Conservation (phyloP, 2,329 filamentous ascomycete genomes). For the Botryotinia convoluta region DNA sequence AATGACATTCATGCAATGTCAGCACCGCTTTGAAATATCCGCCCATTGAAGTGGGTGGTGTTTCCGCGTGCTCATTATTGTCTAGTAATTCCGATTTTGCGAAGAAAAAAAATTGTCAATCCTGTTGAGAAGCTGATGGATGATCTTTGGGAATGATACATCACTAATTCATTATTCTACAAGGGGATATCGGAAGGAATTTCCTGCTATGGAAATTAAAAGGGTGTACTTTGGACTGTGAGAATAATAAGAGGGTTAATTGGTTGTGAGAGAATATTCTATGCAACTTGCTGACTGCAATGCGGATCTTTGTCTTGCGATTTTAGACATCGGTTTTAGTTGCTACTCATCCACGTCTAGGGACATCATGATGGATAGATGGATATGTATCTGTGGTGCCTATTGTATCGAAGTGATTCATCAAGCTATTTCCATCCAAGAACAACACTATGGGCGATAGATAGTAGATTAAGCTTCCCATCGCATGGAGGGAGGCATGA, state of each 20-base stretch:
- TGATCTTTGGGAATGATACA: background rate
- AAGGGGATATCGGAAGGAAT: background rate
- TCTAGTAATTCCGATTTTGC: background rate
- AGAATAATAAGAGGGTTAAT: background rate
- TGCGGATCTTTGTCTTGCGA: background rate
- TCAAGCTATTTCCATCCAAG: too few relatives aligned
- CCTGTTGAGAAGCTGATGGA: background rate
- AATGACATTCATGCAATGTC: background rate
- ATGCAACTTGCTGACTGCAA: background rate
- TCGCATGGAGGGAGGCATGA: too few relatives aligned
- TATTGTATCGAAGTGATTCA: background rate
- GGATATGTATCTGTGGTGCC: background rate
- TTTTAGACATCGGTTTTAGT: background rate
- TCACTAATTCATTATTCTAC: background rate
- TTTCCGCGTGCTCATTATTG: background rate
- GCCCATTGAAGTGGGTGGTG: background rate
- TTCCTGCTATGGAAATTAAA: background rate
- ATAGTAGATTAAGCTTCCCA: too few relatives aligned
- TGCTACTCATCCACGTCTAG: background rate
- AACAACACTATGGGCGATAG: too few relatives aligned
- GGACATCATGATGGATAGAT: background rate
- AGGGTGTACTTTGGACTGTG: background rate
- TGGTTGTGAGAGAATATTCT: background rate
- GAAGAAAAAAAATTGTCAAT: background rate
- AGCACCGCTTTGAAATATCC: background rate